Evolutionary conservation across 441 rosid species (phyloP), one percentile per base, ranked within the genome.

Genomic region (Adansonia grandidieri): DNA sequence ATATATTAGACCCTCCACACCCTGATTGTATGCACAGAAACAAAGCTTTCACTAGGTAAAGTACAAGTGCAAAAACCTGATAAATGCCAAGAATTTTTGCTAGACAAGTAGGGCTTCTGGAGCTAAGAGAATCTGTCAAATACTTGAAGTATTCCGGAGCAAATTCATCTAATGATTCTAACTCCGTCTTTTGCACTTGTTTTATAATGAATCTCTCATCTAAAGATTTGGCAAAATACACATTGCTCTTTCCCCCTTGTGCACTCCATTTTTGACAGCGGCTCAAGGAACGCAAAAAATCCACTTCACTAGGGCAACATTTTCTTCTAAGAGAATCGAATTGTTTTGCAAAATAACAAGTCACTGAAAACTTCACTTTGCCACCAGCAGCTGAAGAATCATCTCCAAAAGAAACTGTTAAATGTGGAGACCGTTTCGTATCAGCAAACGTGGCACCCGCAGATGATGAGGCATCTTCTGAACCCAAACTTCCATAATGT

Each of bases 171-270:
- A 96, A 96, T 4, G 99, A 94, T 61, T 94, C 98, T 81, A 94
- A 69, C 87, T 96, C 99, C 0, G 92, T 92, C 85, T 91, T 96
- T 51, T 81, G 89, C 0, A 96, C 93, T 86, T 96, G 98, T 78
- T 96, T 96, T 77, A 96, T 86, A 28, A 96, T 93, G 78, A 96
- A 93, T 83, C 99, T 89, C 84, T 94, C 98, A 79, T 94, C 98
- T 82, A 94, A 82, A 3, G 99, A 91, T 86, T 89, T 96, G 22
- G 98, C 98, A 60, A 96, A 96, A 78, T 91, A 94, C 15, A 93
- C 99, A 75, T 96, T 96, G 86, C 98, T 94, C 84, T 96, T 94
- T 10, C 99, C 99, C 73, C 99, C 99, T 81, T 96, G 94, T 1
- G 99, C 99, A 75, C 85, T 86, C 99, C 98, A 96, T 79, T 85